These are phyloP conservation scores for Calocera viscosa DNA, from an alignment of 768 basidiomycete species.

Conservation along the genomic window DNA sequence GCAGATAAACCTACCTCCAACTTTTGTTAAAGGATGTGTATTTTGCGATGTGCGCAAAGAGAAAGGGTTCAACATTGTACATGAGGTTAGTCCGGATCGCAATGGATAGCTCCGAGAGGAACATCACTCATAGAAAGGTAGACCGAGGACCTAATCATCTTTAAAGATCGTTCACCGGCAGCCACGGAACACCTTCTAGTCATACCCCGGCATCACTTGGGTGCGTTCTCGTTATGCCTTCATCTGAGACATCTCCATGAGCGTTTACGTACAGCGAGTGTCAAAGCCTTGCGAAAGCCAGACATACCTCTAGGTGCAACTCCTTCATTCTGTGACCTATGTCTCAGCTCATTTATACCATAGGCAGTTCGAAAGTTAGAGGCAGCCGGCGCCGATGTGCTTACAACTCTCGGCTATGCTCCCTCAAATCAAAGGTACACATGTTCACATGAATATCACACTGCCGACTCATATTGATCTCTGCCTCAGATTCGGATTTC, in stretches of 20 bases:
- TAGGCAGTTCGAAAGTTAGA: constrained; percentile 39
- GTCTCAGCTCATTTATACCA: no score
- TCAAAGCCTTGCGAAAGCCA: constrained; percentile 34
- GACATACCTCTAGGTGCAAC: constrained; percentile 42
- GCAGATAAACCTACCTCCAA: background rate
- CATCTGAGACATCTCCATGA: constrained; percentile 7
- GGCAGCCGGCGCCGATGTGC: constrained; percentile 38
- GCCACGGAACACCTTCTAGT: constrained; percentile 30
- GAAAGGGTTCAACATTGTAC: constrained; percentile 28
- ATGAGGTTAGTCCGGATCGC: constrained; percentile 23
- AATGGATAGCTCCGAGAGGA: background rate
- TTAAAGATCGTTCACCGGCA: constrained; percentile 29
- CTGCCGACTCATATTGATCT: background rate
- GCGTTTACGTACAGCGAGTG: constrained; percentile 35
- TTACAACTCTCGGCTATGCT: constrained; percentile 38
- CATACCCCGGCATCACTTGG: constrained; percentile 29
- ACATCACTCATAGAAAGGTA: constrained; percentile 11
- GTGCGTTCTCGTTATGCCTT: constrained; percentile 18
- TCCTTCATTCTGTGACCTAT: constrained; percentile 13
- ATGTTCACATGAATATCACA: constrained; percentile 15
- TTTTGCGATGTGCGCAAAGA: constrained; percentile 27
- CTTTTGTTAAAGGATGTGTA: constrained; percentile 18
- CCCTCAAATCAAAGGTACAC: constrained; percentile 36
- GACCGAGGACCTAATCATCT: constrained; percentile 27
- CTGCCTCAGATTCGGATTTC: constrained; percentile 54